Evolutionary conservation across 352 stramenopile genomes (phyloP), one percentile per base, ranked within the genome.

Genomic region (Pythium coloratum): DNA sequence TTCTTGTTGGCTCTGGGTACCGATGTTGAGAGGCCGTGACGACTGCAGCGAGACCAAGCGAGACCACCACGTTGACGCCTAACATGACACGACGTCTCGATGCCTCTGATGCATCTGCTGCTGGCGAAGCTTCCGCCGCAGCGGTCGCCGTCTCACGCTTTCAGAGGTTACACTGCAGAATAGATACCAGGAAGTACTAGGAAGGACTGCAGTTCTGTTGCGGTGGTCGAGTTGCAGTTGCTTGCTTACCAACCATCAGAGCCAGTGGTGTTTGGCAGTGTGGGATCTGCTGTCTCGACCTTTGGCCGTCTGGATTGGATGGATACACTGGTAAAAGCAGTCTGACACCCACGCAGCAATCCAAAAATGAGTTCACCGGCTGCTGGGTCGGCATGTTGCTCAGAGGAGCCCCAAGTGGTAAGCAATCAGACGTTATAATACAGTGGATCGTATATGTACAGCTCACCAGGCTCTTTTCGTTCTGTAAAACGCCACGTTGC

Each of bases 191-290:
- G 20, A 24, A 24, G 20, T 24, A 24, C 20, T 24, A 24, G 20
- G 20, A 24, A 24, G 20, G 20, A 24, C 20, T 24, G 20, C 20
- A 24, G 20, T 24, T 5, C 20, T 30, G 7, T 30, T 53, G 18
- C 16, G n/a, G 20, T 53, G 46, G 46, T 53, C 46, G 46, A 30
- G 2, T 32, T 53, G 46, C 18, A 28, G n/a, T 6, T 12, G 46
- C 46, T 53, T 53, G 46, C 46, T 53, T 53, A 53, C 46, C 46
- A 28, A 38, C 18, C 18, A n/a, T 30, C 46, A 53, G 46, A 53
- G 46, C 46, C 46, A 10, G 46, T 53, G n/a, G 46, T 53, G 46
- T 2, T 30, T 5, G 46, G 20, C 46, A 32, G 36, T 3, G 36
- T 53, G 46, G 42, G 42, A 50, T 50, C 42, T 16, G 5, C 2